These are phyloP conservation scores for Chaetoceros tenuissimus DNA, from an alignment of 108 stramenopile species.

Conservation along the genomic window DNA sequence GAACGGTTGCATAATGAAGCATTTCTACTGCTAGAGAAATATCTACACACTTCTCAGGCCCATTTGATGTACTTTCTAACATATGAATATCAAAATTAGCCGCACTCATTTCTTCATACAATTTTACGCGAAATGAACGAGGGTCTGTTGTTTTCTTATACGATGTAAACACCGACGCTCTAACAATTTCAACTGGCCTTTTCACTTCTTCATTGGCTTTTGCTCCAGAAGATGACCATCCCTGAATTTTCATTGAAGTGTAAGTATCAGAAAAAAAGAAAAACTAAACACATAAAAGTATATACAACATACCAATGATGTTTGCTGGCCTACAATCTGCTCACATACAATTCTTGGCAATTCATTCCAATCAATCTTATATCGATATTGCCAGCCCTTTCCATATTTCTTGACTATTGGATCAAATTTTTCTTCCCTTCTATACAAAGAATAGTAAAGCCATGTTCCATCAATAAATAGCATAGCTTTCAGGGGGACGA, in stretches of 20 bases:
- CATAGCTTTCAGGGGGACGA: conserved; percentile 76
- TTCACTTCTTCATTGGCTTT: conserved; percentile 19
- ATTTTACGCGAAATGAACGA: conserved; percentile 52
- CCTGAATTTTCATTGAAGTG: too few species aligned
- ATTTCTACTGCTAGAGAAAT: conserved; percentile 86
- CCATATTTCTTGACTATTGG: conserved; percentile 59
- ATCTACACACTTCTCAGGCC: conserved; percentile 82
- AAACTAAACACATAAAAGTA: conserved; percentile 1
- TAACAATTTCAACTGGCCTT: conserved; percentile 69
- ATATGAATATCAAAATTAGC: conserved; percentile 77
- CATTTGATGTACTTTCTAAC: conserved; percentile 63
- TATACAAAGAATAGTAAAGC: conserved; percentile 74
- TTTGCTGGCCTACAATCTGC: conserved; percentile 45
- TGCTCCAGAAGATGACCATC: conserved; percentile 19
- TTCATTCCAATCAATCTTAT: conserved; percentile 58
- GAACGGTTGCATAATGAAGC: conserved; percentile 80
- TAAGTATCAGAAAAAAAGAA: not conserved
- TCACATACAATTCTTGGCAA: conserved; percentile 53
- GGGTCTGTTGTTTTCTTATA: conserved; percentile 50
- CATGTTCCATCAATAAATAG: conserved; percentile 89
- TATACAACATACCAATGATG: conserved; percentile 15
- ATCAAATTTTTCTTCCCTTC: conserved; percentile 26
- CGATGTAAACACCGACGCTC: conserved; percentile 72
- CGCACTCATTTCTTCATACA: conserved; percentile 70
- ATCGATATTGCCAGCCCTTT: conserved; percentile 48